Base-by-base conservation (phyloP, 345 rosid genomes). In the Corymbia maculata region DNA sequence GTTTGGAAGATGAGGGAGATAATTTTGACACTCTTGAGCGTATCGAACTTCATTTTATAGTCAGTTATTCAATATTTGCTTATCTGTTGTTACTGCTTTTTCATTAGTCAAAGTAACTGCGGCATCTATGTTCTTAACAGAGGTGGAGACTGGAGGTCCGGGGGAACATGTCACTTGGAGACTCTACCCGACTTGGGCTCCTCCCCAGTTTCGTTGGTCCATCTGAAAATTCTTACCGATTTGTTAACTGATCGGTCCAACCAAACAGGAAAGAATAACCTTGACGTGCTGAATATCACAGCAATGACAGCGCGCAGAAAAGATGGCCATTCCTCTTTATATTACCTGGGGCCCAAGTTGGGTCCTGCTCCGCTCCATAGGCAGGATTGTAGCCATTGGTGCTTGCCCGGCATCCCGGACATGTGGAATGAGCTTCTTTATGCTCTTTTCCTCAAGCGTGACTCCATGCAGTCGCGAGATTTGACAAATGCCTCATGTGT, bases 351-450 rank as follows among this genome's bases (percentile, higher is more conserved):
- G 45, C 89, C 95, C 17, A 86, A 87, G 45, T 82, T 3, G 8
- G 91, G 95, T 79, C 97, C 93, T 59, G 95, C 92, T 2, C 88
- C 95, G 52, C 89, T 94, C 68, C 93, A 93, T 86, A 94, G 93
- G 79, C 98, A 96, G 91, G 99, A 97, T 85, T 97, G 99, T 92
- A 96, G 98, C 88, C 99, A 95, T 45, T 97, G 99, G 99, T 97
- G 97, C 92, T 92, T 97, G 87, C 99, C 99, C 1, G 96, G 98
- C 17, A 95, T 97, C 50, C 98, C 98, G n/a, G 96, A 95, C 89
- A 88, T 94, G 2, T 95, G 95, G 98, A 94, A 95, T 87, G 95
- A 94, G 89, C 94, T 95, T 85, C 92, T 94, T 79, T 94, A 92
- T 86, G 94, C 95, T 2, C 90, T 92, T 79, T 86, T 92, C 87